Evolutionary conservation across 2,329 filamentous ascomycete species (phyloP).

Genomic region (Colletotrichum musicola): DNA sequence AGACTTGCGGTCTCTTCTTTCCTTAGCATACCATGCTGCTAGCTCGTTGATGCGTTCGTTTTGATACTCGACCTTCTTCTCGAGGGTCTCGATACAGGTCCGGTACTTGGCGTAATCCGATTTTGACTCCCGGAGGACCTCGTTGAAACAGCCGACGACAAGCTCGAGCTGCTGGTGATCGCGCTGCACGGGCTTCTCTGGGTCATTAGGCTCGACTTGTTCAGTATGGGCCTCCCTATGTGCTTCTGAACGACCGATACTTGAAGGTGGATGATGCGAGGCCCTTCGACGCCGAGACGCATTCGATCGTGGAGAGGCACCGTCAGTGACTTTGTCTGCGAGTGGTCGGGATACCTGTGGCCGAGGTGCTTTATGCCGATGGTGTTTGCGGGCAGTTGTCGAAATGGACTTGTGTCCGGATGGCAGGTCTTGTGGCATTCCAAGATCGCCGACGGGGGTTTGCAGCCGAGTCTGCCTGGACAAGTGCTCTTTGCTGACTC

Average conservation of each 20-base stretch:
- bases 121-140: background rate
- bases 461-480: background rate
- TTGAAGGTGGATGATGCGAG: too few species aligned
- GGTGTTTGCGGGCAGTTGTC: background rate
- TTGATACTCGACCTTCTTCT: background rate
- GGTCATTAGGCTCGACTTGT: background rate
- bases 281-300: background rate
- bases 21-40: background rate
- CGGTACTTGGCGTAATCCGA: background rate
- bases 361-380: background rate
- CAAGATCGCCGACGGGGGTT: background rate
- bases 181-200: too few species aligned
- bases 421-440: background rate
- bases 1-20: background rate
- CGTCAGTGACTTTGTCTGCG: background rate
- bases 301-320: background rate
- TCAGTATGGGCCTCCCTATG: background rate
- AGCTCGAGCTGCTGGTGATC: background rate
- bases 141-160: background rate
- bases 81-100: background rate
- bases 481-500: background rate
- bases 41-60: background rate
- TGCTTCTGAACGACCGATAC: background rate
- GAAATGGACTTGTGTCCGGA: background rate
- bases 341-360: background rate